Conservation (phyloP, 2,329 filamentous ascomycete genomes). For the Cryphonectria japonica region DNA sequence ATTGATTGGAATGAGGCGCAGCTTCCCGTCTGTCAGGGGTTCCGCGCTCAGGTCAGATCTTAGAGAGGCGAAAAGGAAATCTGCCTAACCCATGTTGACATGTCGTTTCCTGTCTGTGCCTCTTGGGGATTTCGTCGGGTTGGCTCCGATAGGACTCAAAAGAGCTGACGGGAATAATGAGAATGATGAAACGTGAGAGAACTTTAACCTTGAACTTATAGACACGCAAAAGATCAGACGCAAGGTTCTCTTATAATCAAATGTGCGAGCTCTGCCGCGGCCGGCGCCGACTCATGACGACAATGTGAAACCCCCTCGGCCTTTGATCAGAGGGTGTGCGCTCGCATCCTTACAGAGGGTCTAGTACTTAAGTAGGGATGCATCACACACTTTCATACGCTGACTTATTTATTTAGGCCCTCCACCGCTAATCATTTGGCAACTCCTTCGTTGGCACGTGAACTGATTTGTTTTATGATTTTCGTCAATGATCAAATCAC, state of each 20-base stretch:
- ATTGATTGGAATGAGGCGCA: neutral
- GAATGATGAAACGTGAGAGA: neutral
- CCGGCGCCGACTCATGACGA: neutral
- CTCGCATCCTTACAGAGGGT: neutral
- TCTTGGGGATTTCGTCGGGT: neutral
- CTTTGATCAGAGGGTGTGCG: neutral
- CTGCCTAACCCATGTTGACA: neutral
- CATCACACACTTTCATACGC: neutral
- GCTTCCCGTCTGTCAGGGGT: conserved; percentile 4
- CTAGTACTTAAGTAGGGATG: neutral
- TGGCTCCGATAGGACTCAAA: neutral
- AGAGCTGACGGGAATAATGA: neutral
- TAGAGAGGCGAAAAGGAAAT: neutral
- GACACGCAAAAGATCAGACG: neutral
- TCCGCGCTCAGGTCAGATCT: neutral
- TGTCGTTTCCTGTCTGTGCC: neutral
- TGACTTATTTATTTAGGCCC: neutral
- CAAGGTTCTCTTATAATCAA: neutral
- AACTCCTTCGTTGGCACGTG: neutral
- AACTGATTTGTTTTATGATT: neutral
- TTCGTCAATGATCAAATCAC: neutral
- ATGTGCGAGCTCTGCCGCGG: neutral
- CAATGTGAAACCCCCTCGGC: neutral
- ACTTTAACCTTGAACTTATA: neutral
- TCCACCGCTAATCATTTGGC: neutral